A percentile compares a stretch with the other conserved stretches of the same genome.
These are phyloP conservation scores for Auriscalpium microsporum DNA, from an alignment of 768 basidiomycete species.

Conservation along the genomic window DNA sequence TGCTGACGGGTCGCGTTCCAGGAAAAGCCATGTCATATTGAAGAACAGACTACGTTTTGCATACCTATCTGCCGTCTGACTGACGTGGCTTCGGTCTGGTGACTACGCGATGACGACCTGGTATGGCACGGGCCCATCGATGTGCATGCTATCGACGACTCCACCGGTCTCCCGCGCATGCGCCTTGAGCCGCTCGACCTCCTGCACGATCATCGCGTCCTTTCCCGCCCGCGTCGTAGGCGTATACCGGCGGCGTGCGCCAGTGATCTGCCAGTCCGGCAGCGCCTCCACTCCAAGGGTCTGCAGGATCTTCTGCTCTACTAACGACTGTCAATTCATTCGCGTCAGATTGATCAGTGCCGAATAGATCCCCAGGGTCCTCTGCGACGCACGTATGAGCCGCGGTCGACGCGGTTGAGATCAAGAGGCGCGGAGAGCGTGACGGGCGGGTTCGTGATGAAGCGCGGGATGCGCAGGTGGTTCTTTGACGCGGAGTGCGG, in stretches of 20 bases:
- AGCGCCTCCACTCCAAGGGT: slow-evolving; percentile 21
- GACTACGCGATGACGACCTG: slow-evolving; percentile 8
- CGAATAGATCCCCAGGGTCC: background rate
- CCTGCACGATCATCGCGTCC: slow-evolving; percentile 19
- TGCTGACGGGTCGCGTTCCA: too few relatives aligned
- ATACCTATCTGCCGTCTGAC: too few relatives aligned
- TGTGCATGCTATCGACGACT: slow-evolving; percentile 20
- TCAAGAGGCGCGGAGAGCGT: slow-evolving; percentile 27
- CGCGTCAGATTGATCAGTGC: background rate
- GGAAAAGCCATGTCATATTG: too few relatives aligned
- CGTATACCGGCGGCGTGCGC: slow-evolving; percentile 14
- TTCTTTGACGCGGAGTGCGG: slow-evolving; percentile 30
- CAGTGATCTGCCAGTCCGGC: slow-evolving; percentile 19
- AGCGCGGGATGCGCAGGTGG: slow-evolving; percentile 24
- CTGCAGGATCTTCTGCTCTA: slow-evolving; percentile 27
- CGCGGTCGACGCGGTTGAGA: slow-evolving; percentile 21
- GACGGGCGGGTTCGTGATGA: slow-evolving; percentile 32
- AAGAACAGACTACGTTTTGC: too few relatives aligned
- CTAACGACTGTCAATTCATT: slow-evolving; percentile 17
- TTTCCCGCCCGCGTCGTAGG: slow-evolving; percentile 19
- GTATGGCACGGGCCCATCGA: slow-evolving; percentile 20
- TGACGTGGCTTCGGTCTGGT: too few relatives aligned
- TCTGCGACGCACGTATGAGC: slow-evolving; percentile 18
- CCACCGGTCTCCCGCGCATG: slow-evolving; percentile 18
- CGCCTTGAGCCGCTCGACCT: slow-evolving; percentile 20